Percentiles rank a stretch among this genome's conserved stretches.
phyloP scores from a whole-genome alignment of 768 basidiomycete genomes.

The Leccinum rimulosum region DNA sequence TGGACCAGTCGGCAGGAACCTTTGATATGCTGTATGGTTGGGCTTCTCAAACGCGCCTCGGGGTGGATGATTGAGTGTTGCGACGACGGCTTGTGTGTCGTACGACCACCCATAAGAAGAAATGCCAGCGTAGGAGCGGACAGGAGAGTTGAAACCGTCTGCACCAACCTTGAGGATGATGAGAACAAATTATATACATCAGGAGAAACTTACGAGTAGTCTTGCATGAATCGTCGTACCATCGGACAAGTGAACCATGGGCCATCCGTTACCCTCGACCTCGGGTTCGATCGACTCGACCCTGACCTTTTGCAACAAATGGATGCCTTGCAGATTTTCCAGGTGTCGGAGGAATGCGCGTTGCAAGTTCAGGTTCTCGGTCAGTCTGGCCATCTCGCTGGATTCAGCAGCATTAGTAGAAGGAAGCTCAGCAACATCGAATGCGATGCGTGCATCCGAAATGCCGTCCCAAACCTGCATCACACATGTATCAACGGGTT shows the following conservation, averaged over 20 bases:
- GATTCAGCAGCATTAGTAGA: conserved; percentile 28
- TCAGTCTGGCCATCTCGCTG: conserved; percentile 74
- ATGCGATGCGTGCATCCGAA: conserved; percentile 74
- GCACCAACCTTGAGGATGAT: conserved; percentile 70
- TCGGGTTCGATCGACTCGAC: conserved; percentile 65
- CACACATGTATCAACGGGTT: conserved; percentile 3
- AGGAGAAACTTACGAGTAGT: conserved; percentile 56
- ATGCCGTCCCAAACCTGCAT: conserved; percentile 88
- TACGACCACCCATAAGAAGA: conserved; percentile 91
- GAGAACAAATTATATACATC: not conserved
- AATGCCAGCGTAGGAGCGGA: conserved; percentile 82
- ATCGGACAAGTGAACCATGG: conserved; percentile 70
- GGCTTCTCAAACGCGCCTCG: conserved; percentile 57
- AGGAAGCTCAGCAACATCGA: conserved; percentile 51
- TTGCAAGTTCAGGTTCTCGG: conserved; percentile 93
- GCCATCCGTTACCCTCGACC: conserved; percentile 65
- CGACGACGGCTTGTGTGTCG: conserved; percentile 85
- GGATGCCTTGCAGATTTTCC: conserved; percentile 46
- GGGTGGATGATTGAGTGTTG: conserved; percentile 75
- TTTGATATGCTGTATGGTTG: conserved; percentile 86
- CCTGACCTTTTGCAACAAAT: conserved; percentile 68
- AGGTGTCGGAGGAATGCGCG: conserved; percentile 73
- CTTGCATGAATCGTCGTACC: conserved; percentile 64
- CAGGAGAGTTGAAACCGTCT: conserved; percentile 94
- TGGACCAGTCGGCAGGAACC: conserved; percentile 93